Evolutionary conservation across 2,329 filamentous ascomycete genomes (phyloP).

Genomic region (Trichoderma semiorbis): DNA sequence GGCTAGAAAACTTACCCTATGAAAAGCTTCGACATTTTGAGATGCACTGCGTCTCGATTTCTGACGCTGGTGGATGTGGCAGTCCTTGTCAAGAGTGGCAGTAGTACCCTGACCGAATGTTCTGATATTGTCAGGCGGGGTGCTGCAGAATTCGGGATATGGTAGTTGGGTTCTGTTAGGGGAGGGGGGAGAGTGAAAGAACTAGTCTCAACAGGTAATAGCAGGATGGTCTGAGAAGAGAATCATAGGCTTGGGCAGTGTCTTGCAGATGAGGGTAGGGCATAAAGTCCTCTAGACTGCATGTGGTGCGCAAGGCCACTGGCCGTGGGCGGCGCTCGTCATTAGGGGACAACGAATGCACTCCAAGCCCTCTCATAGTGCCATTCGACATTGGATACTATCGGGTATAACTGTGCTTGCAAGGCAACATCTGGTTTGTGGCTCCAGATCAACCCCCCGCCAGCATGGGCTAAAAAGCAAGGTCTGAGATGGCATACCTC

Average conservation of each 20-base stretch:
- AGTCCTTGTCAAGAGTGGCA: constrained; percentile 15
- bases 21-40: constrained; percentile 85
- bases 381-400: constrained; percentile 13
- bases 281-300: constrained; percentile 13
- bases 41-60: constrained; percentile 14
- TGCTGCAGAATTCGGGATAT: constrained; percentile 16
- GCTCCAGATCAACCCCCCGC: neutral
- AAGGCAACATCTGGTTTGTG: neutral
- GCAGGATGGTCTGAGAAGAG: neutral
- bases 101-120: constrained; percentile 11
- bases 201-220: constrained; percentile 16
- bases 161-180: neutral
- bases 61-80: constrained; percentile 11
- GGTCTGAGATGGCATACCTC: neutral
- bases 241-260: constrained; percentile 9
- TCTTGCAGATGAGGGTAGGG: constrained; percentile 10
- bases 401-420: constrained; percentile 6
- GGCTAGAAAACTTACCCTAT: constrained; percentile 65
- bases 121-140: constrained; percentile 19
- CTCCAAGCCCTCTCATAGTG: constrained; percentile 3
- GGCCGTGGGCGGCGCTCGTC: constrained; percentile 4
- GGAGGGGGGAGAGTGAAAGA: constrained; percentile 11
- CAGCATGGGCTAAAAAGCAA: constrained; percentile 6
- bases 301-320: constrained; percentile 12
- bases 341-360: constrained; percentile 8